phyloP scores from a whole-genome alignment of 352 stramenopile species.

The Pythium aquatile region DNA sequence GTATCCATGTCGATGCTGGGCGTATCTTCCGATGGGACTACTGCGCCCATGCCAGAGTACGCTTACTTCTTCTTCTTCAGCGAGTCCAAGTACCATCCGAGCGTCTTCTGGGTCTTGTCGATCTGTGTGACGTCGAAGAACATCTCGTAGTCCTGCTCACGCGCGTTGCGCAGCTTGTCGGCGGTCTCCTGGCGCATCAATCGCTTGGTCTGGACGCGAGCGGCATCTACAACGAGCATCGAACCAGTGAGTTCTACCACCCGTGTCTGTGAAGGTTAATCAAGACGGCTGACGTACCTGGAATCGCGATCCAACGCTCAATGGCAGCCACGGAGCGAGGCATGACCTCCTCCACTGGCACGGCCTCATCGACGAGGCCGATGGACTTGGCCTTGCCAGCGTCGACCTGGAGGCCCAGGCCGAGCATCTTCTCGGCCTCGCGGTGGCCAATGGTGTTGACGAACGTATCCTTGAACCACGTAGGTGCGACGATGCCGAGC shows the following conservation, averaged over 20 bases:
- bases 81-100: constrained; percentile 73
- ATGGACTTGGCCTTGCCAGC: constrained; percentile 72
- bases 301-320: constrained; percentile 79
- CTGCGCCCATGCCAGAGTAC: background rate
- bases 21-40: background rate
- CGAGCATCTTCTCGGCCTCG: constrained; percentile 85
- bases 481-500: constrained; percentile 88
- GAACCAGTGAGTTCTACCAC: background rate
- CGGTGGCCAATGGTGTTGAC: constrained; percentile 84
- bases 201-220: constrained; percentile 73
- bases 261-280: background rate
- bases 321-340: constrained; percentile 59
- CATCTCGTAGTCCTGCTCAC: constrained; percentile 60
- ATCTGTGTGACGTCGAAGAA: constrained; percentile 77
- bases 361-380: constrained; percentile 75
- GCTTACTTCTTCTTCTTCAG: constrained; percentile 64
- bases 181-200: constrained; percentile 77
- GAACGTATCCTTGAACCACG: constrained; percentile 73
- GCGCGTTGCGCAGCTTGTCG: constrained; percentile 46
- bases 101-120: constrained; percentile 81
- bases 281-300: constrained; percentile 35
- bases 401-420: constrained; percentile 76
- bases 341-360: constrained; percentile 74
- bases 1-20: background rate
- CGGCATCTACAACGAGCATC: constrained; percentile 38